Evolutionary conservation across 768 basidiomycete genomes (phyloP).

Genomic region (Tricholoma bakamatsutake): DNA sequence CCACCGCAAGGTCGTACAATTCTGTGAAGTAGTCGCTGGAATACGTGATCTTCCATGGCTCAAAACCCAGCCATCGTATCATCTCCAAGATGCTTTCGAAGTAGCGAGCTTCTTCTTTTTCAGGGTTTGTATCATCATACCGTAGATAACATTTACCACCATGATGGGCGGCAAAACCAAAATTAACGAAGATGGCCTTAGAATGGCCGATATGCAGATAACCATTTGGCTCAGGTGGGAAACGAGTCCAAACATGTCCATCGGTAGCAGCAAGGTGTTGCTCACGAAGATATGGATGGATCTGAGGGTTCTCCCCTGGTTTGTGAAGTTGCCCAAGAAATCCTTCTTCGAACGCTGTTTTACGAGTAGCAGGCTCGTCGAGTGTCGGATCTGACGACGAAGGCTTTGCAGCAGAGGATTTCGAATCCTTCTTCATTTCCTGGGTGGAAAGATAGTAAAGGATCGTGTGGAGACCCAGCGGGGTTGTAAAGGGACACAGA

Average conservation of each 20-base stretch:
- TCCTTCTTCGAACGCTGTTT: conserved; percentile 86
- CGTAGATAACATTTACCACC: conserved; percentile 91
- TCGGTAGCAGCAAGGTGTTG: conserved; percentile 76
- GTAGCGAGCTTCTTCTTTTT: conserved; percentile 93
- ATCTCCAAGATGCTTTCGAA: conserved; percentile 96
- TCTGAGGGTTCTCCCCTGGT: conserved; percentile 90
- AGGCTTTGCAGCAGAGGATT: conserved; percentile 25
- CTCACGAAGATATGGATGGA: conserved; percentile 69
- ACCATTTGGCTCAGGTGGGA: conserved; percentile 98
- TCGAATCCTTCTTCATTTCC: conserved; percentile 47
- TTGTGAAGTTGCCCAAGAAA: conserved; percentile 91
- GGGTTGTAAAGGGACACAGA: too few relatives aligned
- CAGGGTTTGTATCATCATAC: conserved; percentile 98
- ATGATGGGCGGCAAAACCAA: conserved; percentile 95
- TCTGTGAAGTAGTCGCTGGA: conserved; percentile 95
- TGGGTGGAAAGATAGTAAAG: conserved; percentile 12
- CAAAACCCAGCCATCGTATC: conserved; percentile 94
- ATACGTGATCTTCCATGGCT: conserved; percentile 99
- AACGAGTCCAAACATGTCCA: conserved; percentile 88
- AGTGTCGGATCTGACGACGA: conserved; percentile 23
- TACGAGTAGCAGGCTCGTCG: conserved; percentile 36
- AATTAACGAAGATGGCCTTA: conserved; percentile 97
- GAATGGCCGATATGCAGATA: conserved; percentile 95
- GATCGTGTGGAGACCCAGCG: too few relatives aligned
- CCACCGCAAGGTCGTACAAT: conserved; percentile 80